Conservation (phyloP, 169 alveolate genomes). For the Plasmodium inui region DNA sequence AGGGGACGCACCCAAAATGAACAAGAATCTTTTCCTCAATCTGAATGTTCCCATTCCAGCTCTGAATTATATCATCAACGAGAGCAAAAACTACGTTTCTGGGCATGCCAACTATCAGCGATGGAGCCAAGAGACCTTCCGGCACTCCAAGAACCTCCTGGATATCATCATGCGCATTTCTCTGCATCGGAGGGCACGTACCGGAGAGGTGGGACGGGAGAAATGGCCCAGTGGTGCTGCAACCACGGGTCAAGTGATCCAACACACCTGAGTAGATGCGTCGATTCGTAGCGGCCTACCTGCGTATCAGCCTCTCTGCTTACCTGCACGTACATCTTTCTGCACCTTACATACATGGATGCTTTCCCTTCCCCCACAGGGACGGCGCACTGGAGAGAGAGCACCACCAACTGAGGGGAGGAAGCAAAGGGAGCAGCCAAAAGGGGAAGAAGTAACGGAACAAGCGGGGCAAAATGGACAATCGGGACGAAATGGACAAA, state of each 20-base stretch:
- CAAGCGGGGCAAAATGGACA: neutral
- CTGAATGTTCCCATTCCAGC: slow-evolving; percentile 24
- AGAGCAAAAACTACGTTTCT: slow-evolving; percentile 3
- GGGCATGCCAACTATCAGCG: neutral
- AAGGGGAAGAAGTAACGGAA: neutral
- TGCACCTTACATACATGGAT: neutral
- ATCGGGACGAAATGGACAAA: neutral
- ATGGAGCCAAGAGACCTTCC: slow-evolving; percentile 7
- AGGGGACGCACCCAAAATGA: neutral
- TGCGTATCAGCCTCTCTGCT: neutral
- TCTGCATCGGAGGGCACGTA: neutral
- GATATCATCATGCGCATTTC: slow-evolving; percentile 31
- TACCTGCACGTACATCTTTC: neutral
- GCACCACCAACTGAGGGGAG: neutral
- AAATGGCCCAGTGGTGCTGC: neutral
- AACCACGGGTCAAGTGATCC: neutral
- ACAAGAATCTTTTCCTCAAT: neutral
- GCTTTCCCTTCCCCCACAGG: neutral
- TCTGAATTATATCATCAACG: slow-evolving; percentile 10
- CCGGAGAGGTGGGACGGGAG: neutral
- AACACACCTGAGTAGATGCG: no score
- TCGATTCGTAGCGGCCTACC: no score
- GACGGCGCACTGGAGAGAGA: neutral
- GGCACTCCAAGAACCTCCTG: slow-evolving; percentile 13
- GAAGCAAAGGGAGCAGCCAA: neutral